phyloP scores from a whole-genome alignment of 768 basidiomycete species.

The Pulveroboletus frians region DNA sequence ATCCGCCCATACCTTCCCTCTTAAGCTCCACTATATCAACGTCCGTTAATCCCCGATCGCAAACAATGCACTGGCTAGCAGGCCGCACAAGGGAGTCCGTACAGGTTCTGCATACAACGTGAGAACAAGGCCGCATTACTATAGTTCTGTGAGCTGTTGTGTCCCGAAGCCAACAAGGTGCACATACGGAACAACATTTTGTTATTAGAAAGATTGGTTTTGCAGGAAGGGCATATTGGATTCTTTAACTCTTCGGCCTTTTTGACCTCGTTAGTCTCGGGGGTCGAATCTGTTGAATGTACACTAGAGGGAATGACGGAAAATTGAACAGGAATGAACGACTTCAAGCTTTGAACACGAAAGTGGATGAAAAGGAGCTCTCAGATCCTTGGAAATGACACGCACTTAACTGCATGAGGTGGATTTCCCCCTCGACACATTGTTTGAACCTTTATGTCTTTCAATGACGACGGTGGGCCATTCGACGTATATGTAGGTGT shows the following conservation, averaged over 20 bases:
- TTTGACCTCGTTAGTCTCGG: slow-evolving; percentile 34
- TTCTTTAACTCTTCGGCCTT: slow-evolving; percentile 50
- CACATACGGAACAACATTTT: slow-evolving; percentile 61
- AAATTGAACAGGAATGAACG: slow-evolving; percentile 77
- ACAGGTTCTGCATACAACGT: slow-evolving; percentile 90
- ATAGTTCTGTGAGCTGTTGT: background rate
- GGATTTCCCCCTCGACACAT: slow-evolving; percentile 81
- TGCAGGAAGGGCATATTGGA: slow-evolving; percentile 85
- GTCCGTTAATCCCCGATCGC: slow-evolving; percentile 61
- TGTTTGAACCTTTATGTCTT: slow-evolving; percentile 82
- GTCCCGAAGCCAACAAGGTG: background rate
- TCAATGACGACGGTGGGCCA: slow-evolving; percentile 58
- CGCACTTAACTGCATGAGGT: slow-evolving; percentile 73
- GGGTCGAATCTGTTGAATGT: slow-evolving; percentile 35
- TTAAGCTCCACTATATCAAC: slow-evolving; percentile 78
- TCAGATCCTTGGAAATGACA: slow-evolving; percentile 12
- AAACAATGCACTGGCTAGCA: slow-evolving; percentile 79
- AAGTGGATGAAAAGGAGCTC: slow-evolving; percentile 1
- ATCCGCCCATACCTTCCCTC: slow-evolving; percentile 66
- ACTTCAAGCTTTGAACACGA: slow-evolving; percentile 59
- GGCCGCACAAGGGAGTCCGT: slow-evolving; percentile 80
- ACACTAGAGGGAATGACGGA: slow-evolving; percentile 43
- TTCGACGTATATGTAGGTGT: slow-evolving; percentile 74
- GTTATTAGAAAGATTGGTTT: slow-evolving; percentile 77
- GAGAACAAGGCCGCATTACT: slow-evolving; percentile 86